phyloP scores from a whole-genome alignment of 75 land plant species.

The Selaginella tamariscina region DNA sequence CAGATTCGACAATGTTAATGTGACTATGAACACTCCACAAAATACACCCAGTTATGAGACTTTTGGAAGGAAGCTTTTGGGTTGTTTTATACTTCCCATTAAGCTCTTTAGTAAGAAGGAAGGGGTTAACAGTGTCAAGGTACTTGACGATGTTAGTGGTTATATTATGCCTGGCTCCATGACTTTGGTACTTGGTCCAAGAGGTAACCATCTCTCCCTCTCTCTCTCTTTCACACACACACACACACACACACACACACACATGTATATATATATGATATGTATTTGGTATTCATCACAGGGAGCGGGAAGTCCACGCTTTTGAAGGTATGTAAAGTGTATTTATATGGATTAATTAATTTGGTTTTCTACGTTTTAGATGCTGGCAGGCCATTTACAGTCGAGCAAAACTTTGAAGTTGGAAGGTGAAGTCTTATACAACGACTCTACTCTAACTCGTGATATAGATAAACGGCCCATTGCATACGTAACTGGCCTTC shows the following conservation, averaged over 20 bases:
- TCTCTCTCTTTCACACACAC: too few species aligned
- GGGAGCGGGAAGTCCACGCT: slow-evolving; percentile 23
- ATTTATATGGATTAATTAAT: background rate
- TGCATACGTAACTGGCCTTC: slow-evolving; percentile 28
- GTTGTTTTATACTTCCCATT: slow-evolving; percentile 19
- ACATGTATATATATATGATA: too few species aligned
- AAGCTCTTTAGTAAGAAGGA: slow-evolving; percentile 12
- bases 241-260: too few species aligned
- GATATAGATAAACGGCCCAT: slow-evolving; percentile 32
- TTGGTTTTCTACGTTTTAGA: slow-evolving; percentile 1
- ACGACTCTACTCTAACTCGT: slow-evolving; percentile 17
- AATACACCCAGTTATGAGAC: slow-evolving; percentile 14
- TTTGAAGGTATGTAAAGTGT: slow-evolving; percentile 14
- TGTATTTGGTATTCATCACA: background rate
- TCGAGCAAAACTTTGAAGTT: slow-evolving; percentile 13
- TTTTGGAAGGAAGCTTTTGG: slow-evolving; percentile 27
- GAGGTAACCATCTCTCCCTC: too few species aligned
- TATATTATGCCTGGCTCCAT: slow-evolving; percentile 24
- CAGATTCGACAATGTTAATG: background rate
- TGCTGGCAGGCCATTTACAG: slow-evolving; percentile 30
- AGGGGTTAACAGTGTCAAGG: slow-evolving; percentile 6
- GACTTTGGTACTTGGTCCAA: background rate
- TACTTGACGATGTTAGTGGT: slow-evolving; percentile 23
- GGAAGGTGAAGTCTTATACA: slow-evolving; percentile 35
- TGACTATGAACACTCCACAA: background rate